A percentile compares a stretch with the other conserved stretches of the same genome.
phyloP scores from a whole-genome alignment of 2,329 filamentous ascomycete genomes.

The Microsporum canis region DNA sequence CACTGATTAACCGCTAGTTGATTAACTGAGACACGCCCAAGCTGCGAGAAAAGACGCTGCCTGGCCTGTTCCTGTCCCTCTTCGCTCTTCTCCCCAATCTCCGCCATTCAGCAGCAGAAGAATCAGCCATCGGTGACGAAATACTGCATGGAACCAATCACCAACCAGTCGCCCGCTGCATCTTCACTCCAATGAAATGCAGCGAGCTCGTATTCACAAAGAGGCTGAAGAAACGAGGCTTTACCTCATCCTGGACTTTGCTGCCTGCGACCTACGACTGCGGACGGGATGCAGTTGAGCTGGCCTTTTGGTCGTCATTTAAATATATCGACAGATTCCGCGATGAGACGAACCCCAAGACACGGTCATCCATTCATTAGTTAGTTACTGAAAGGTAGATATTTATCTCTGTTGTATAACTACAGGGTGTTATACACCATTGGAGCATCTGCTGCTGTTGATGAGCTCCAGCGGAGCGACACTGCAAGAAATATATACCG shows the following conservation, averaged over 20 bases:
- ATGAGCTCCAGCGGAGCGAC: background rate
- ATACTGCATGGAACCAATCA: background rate
- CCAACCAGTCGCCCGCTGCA: background rate
- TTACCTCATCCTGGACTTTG: background rate
- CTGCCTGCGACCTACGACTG: background rate
- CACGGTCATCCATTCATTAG: too few relatives aligned
- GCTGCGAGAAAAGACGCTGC: background rate
- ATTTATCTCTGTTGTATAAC: too few relatives aligned
- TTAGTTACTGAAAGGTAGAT: too few relatives aligned
- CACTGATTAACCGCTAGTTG: background rate
- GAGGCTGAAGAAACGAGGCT: background rate
- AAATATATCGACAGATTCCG: too few relatives aligned
- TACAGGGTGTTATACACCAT: background rate
- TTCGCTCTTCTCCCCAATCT: too few relatives aligned
- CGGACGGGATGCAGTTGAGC: too few relatives aligned
- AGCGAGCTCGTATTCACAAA: background rate
- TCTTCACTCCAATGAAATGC: background rate
- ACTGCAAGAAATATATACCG: background rate
- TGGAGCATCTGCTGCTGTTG: background rate
- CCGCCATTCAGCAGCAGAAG: background rate
- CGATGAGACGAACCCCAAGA: too few relatives aligned
- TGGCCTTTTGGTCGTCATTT: too few relatives aligned
- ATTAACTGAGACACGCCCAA: background rate
- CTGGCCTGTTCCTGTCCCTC: background rate
- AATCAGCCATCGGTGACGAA: background rate